Evolutionary conservation across 2,329 filamentous ascomycete species (phyloP).

Genomic region (Hymenotorrendiella dingleyae): DNA sequence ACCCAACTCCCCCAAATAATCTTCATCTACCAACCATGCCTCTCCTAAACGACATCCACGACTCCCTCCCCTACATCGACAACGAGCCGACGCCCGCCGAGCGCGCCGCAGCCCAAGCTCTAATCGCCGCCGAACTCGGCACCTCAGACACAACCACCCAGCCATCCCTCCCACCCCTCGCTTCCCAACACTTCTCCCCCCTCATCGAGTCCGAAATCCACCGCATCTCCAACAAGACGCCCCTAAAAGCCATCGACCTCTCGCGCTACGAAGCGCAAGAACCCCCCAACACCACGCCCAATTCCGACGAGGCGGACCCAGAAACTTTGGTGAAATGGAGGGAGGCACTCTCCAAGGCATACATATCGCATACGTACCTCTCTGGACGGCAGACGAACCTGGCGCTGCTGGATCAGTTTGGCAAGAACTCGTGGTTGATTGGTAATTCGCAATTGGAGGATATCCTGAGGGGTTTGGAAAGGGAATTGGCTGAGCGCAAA

Average conservation of each 20-base stretch:
- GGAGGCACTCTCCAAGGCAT: constrained; percentile 39
- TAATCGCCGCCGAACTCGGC: constrained; percentile 64
- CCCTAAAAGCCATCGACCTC: constrained; percentile 63
- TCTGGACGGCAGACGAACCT: constrained; percentile 30
- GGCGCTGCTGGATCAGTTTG: constrained; percentile 34
- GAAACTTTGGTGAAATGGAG: constrained; percentile 11
- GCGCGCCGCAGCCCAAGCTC: constrained; percentile 59
- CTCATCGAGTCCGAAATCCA: constrained; percentile 62
- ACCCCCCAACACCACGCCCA: constrained; percentile 38
- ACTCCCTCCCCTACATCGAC: constrained; percentile 59
- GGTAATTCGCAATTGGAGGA: constrained; percentile 76
- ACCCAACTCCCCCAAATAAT: constrained; percentile 1
- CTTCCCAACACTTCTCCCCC: constrained; percentile 54
- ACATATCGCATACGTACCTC: constrained; percentile 53
- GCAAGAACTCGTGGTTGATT: constrained; percentile 88
- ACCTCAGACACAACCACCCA: constrained; percentile 27
- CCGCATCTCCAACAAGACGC: constrained; percentile 56
- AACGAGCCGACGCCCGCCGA: constrained; percentile 56
- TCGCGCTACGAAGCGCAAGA: constrained; percentile 78
- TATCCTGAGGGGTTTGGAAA: constrained; percentile 63
- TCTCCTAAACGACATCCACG: constrained; percentile 25
- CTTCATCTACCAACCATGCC: constrained; percentile 19
- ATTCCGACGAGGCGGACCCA: constrained; percentile 33
- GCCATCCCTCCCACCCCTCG: constrained; percentile 51
- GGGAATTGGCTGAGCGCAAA: constrained; percentile 63